phyloP scores from a whole-genome alignment of 352 stramenopile species.

The Pilasporangium apinafurcum region DNA sequence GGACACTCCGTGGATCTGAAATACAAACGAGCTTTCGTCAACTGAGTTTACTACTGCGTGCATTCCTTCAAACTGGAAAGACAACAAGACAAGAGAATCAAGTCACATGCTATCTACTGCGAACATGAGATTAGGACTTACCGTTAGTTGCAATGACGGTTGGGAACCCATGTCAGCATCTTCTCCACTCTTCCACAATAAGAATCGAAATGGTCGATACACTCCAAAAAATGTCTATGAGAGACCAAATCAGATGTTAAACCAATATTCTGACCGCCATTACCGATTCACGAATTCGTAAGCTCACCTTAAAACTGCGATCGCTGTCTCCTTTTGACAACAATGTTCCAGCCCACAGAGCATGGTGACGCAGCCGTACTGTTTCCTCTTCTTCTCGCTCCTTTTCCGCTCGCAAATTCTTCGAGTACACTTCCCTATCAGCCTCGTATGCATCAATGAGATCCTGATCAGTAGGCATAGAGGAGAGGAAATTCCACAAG shows the following conservation, averaged over 20 bases:
- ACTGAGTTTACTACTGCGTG: constrained; percentile 55
- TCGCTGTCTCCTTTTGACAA: constrained; percentile 60
- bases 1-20: constrained; percentile 55
- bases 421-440: constrained; percentile 57
- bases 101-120: no score
- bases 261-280: neutral
- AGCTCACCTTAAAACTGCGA: constrained; percentile 55
- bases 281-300: neutral
- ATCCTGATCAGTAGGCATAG: constrained; percentile 73
- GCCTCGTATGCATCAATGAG: constrained; percentile 69
- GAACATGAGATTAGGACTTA: constrained; percentile 23
- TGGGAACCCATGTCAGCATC: constrained; percentile 52
- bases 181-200: constrained; percentile 75
- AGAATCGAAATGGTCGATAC: constrained; percentile 70
- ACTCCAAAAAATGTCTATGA: constrained; percentile 44
- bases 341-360: constrained; percentile 55
- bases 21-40: constrained; percentile 54
- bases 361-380: constrained; percentile 59
- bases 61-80: constrained; percentile 52
- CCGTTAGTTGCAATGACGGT: constrained; percentile 53
- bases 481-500: constrained; percentile 77
- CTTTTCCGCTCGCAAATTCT: constrained; percentile 33
- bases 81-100: constrained; percentile 1
- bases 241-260: constrained; percentile 7
- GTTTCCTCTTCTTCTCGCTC: constrained; percentile 37